Base-by-base conservation (phyloP, 208 protist species). In the Crithidia brevicula region DNA sequence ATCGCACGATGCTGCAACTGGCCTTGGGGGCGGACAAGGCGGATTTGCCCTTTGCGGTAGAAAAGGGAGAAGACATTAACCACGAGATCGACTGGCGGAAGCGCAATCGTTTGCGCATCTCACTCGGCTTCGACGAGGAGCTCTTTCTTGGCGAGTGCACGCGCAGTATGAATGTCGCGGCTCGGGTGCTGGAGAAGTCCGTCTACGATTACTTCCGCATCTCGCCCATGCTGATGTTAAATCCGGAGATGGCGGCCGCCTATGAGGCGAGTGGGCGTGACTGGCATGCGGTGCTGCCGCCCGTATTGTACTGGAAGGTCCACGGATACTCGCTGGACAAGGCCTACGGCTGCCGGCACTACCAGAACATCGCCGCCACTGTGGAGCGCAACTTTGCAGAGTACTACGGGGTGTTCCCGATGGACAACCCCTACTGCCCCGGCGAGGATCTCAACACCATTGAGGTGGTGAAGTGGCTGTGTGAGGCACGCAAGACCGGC, bases 371-470 rank as follows among this genome's bases (percentile, higher is more conserved):
- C 0, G 28, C 57, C 18, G 74, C 72, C 11, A 92, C 83, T 4
- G 80, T 96, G 11, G 34, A 70, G 20, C 70, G 83, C 45, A 84
- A 83, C 59, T 93, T 87, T 73, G 79, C 80, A 27, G 80, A 73
- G 53, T 92, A 90, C 76, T 94, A 91, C 42, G 85, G 77, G 11
- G 66, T 81, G 40, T 82, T 82, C 61, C 85, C 91, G 15, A 79
- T 96, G 54, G 59, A 81, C 36, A 96, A 94, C 66, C 91, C 91
- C 9, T 96, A 91, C 64, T 96, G 88, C 46, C 57, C 73, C n/a
- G 91, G 88, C 31, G 88, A 96, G 64, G 88, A 96, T 59, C 62
- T 94, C 54, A 96, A 96, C 72, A 92, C 87, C 25, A 90, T 93
- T 40, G 67, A 74, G 30, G 81, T 65, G 33, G 91, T 79, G 49